phyloP scores from a whole-genome alignment of 306 rosid species.

The Crotalaria pallida region DNA sequence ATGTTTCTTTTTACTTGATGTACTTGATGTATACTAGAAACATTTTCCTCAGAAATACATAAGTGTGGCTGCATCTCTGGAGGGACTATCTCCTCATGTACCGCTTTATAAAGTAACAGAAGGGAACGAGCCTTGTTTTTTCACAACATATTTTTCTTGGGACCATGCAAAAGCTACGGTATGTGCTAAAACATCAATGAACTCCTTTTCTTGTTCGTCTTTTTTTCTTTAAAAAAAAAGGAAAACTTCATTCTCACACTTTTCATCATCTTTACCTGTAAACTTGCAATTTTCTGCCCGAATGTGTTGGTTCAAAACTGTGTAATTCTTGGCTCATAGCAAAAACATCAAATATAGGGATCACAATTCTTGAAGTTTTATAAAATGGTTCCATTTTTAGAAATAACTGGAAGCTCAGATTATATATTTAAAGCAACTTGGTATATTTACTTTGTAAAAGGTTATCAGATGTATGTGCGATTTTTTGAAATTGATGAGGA shows the following conservation, averaged over 20 bases:
- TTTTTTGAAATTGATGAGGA: neutral
- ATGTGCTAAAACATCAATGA: constrained; percentile 31
- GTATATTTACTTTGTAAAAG: neutral
- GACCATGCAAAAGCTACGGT: constrained; percentile 77
- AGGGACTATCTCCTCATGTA: constrained; percentile 71
- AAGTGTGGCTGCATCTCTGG: constrained; percentile 78
- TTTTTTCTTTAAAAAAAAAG: neutral
- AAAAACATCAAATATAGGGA: neutral
- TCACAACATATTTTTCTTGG: constrained; percentile 93
- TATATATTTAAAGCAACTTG: neutral
- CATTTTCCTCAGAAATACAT: constrained; percentile 63
- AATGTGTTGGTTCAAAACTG: neutral
- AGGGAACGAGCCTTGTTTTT: constrained; percentile 97
- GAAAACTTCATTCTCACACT: neutral
- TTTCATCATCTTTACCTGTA: neutral
- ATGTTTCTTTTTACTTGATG: neutral
- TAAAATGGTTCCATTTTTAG: neutral
- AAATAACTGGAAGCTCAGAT: neutral
- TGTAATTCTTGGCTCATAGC: neutral
- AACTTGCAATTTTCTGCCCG: neutral
- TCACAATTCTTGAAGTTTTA: neutral
- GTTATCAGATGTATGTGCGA: neutral
- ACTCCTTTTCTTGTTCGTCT: constrained; percentile 20
- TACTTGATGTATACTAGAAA: constrained; percentile 11
- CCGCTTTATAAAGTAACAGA: constrained; percentile 90